Base-by-base conservation (phyloP, 2,329 filamentous ascomycete genomes). In the Fusarium sp. region DNA sequence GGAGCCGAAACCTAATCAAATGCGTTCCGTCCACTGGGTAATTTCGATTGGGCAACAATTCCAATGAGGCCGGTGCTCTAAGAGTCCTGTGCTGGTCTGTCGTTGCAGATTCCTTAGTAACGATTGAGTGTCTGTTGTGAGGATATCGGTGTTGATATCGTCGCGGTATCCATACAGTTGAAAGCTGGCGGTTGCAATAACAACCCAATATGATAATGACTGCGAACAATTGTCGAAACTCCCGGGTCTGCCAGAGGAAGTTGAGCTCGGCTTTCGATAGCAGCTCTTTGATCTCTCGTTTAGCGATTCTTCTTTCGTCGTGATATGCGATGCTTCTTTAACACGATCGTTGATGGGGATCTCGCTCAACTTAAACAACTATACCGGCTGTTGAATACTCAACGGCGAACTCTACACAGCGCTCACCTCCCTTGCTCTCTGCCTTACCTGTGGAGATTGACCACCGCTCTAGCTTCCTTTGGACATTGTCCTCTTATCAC, bases 281-380 rank as follows among this genome's bases (percentile, higher is more conserved):
- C 18, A 63, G 37, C 11, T 58, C 10, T 40, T 38, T n/a, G 42
- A 65, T 68, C 28, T 38, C 21, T 59, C 40, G 19, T 25, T 65
- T 49, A 13, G 25, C 35, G 43, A 43, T 50, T 69, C 49, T 35
- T 68, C 40, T 12, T n/a, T 28, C 52, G 59, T 61, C 50, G 57
- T 69, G 60, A 42, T 52, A 69, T 60, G 50, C 43, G 42, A 60
- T 50, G 40, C 49, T 72, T 38, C 25, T 56, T 47, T 47, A 28
- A 37, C 21, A 40, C 21, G 33, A 19, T 54, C 60, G 38, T 32
- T 37, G 63, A 66, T 37, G 72, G 72, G 72, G 69, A 72, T 67
- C 69, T 72, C 60, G 60, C 60, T 60, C 64, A 72, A 74, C 72
- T 74, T 74, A 75, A 74, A 72, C 72, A 68, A 72, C 64, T 56